A percentile compares a stretch with the other conserved stretches of the same genome.
Conservation (phyloP, 306 rosid species). For the Mimosa pudica region DNA sequence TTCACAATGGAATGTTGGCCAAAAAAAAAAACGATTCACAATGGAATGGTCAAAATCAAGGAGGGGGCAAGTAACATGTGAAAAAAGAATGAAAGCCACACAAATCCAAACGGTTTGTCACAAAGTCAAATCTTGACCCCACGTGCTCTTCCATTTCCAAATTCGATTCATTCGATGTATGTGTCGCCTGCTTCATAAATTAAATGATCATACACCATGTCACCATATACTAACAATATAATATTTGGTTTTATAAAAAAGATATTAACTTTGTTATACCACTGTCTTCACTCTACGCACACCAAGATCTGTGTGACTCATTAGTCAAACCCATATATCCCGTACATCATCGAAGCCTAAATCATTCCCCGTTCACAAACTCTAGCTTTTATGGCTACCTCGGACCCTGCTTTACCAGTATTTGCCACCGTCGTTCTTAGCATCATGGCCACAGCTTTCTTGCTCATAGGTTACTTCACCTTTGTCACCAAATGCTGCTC, state of each 20-base stretch:
- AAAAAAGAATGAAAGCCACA: neutral
- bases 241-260: neutral
- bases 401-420: conserved; percentile 55
- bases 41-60: neutral
- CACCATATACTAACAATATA: neutral
- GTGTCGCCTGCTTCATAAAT: neutral
- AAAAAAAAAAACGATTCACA: no score
- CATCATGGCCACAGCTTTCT: conserved; percentile 56
- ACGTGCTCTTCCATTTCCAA: conserved; percentile 31
- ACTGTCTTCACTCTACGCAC: neutral
- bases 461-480: conserved; percentile 54
- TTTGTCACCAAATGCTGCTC: conserved; percentile 60
- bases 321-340: conserved; percentile 35
- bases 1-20: neutral
- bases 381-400: conserved; percentile 45
- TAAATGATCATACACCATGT: neutral
- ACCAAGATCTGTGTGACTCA: conserved; percentile 1
- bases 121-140: conserved; percentile 37
- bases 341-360: conserved; percentile 20
- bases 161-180: conserved; percentile 16
- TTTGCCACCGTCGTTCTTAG: conserved; percentile 53
- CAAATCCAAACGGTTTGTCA: neutral
- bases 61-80: neutral
- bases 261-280: neutral
- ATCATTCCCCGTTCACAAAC: conserved; percentile 34